Evolutionary conservation across 805 yeast genomes (phyloP).

Genomic region (Candida easanensis): DNA sequence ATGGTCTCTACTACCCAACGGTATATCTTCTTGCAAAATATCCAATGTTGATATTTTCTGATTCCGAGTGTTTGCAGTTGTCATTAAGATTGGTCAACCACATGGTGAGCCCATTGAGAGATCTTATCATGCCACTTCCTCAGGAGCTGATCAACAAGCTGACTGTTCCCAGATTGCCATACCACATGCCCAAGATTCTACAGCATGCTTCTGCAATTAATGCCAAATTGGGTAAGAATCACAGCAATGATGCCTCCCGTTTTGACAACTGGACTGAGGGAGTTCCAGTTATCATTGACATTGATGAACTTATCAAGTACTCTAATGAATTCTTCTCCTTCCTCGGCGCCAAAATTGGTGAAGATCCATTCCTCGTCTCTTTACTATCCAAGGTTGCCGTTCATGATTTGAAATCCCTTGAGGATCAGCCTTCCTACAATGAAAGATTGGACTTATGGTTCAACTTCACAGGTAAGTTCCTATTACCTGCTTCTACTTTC

Average conservation of each 20-base stretch:
- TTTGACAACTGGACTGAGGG: constrained; percentile 46
- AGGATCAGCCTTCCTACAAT: constrained; percentile 15
- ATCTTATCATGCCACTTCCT: constrained; percentile 20
- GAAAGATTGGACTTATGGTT: constrained; percentile 44
- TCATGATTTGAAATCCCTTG: constrained; percentile 30
- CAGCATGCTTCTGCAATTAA: neutral
- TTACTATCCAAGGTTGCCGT: constrained; percentile 62
- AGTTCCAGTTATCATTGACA: constrained; percentile 35
- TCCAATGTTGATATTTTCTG: constrained; percentile 59
- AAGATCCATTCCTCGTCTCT: constrained; percentile 45
- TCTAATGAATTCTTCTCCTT: constrained; percentile 50
- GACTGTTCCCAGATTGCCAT: neutral
- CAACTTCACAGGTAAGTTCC: constrained; percentile 57
- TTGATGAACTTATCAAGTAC: constrained; percentile 45
- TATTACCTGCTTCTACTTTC: constrained; percentile 54
- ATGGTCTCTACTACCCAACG: constrained; percentile 63
- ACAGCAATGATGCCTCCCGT: constrained; percentile 22
- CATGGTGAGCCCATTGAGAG: constrained; percentile 48
- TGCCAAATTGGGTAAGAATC: neutral
- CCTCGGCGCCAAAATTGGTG: constrained; percentile 53
- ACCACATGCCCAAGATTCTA: neutral
- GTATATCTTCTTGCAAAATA: constrained; percentile 54
- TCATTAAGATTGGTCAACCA: constrained; percentile 48
- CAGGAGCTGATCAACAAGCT: constrained; percentile 19
- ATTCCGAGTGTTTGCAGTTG: constrained; percentile 44